Conservation (phyloP, 129 eudicot species). For the Chrysanthemum seticuspe region DNA sequence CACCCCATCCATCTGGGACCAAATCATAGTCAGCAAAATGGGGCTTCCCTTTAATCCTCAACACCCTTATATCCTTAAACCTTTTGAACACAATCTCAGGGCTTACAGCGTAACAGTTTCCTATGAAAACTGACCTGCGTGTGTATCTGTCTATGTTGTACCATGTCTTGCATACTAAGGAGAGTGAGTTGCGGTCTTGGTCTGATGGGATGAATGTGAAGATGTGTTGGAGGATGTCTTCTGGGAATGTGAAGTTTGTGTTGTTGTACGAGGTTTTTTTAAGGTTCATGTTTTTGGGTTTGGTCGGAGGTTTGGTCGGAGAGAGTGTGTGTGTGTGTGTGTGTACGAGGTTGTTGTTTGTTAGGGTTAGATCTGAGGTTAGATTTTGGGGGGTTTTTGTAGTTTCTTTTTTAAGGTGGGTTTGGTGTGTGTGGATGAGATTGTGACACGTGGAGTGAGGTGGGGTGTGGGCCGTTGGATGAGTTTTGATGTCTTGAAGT, state of each 20-base stretch:
- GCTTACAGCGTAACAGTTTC: slow-evolving; percentile 72
- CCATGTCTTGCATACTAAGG: slow-evolving; percentile 80
- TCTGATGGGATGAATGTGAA: slow-evolving; percentile 54
- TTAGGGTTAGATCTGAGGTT: too few species aligned
- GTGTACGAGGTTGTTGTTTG: too few species aligned
- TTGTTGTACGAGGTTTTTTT: too few species aligned
- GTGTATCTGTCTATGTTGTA: slow-evolving; percentile 75
- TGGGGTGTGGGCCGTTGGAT: too few species aligned
- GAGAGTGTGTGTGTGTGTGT: too few species aligned
- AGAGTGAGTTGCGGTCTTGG: slow-evolving; percentile 63
- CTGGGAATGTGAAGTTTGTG: slow-evolving; percentile 47
- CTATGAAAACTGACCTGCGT: slow-evolving; percentile 54
- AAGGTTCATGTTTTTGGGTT: too few species aligned
- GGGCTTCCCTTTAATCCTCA: slow-evolving; percentile 79
- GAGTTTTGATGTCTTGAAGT: too few species aligned
- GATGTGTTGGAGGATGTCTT: slow-evolving; percentile 62
- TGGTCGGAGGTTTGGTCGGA: too few species aligned
- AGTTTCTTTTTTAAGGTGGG: too few species aligned
- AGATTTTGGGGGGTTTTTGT: too few species aligned
- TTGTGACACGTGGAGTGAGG: too few species aligned
- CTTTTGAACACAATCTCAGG: slow-evolving; percentile 56
- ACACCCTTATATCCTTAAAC: slow-evolving; percentile 59
- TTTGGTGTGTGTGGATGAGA: too few species aligned
- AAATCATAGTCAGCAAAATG: slow-evolving; percentile 82
- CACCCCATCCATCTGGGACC: slow-evolving; percentile 93